phyloP scores from a whole-genome alignment of 441 rosid genomes.

The Euphorbia schlechtendalii region DNA sequence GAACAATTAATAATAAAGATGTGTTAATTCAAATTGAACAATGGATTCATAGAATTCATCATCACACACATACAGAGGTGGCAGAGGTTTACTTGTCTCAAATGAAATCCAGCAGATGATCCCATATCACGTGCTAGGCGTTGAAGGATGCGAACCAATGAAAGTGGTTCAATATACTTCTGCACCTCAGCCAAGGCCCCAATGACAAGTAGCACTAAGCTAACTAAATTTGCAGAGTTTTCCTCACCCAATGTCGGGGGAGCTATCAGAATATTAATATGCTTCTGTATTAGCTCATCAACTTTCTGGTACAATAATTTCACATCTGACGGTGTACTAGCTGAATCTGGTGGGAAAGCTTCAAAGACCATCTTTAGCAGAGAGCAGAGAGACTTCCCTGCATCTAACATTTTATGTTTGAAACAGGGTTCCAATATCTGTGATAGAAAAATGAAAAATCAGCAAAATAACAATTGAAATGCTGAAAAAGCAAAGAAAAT shows the following conservation, averaged over 20 bases:
- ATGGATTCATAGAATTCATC: background rate
- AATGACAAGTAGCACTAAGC: slow-evolving; percentile 83
- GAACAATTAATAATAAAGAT: background rate
- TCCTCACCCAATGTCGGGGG: slow-evolving; percentile 69
- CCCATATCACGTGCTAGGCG: slow-evolving; percentile 89
- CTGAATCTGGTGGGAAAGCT: slow-evolving; percentile 78
- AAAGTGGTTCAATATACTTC: slow-evolving; percentile 63
- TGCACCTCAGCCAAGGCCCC: slow-evolving; percentile 84
- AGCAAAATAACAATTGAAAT: background rate
- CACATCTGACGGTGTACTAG: slow-evolving; percentile 62
- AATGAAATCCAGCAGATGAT: slow-evolving; percentile 62
- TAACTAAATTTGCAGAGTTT: slow-evolving; percentile 57
- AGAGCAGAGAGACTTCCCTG: slow-evolving; percentile 91
- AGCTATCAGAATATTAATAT: slow-evolving; percentile 52
- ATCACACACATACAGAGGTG: background rate
- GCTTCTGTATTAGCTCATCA: slow-evolving; percentile 84
- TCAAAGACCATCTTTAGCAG: slow-evolving; percentile 88
- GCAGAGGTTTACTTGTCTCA: slow-evolving; percentile 67
- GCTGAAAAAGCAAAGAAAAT: background rate
- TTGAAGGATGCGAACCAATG: slow-evolving; percentile 79
- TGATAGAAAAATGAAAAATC: slow-evolving; percentile 16
- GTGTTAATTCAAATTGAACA: background rate
- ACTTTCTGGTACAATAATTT: slow-evolving; percentile 75
- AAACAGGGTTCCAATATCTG: slow-evolving; percentile 98
- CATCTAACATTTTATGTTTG: slow-evolving; percentile 86